Percentiles rank a stretch among this genome's conserved stretches.
These are phyloP conservation scores for Suillus weaverae DNA, from an alignment of 768 basidiomycete species.

Conservation along the genomic window DNA sequence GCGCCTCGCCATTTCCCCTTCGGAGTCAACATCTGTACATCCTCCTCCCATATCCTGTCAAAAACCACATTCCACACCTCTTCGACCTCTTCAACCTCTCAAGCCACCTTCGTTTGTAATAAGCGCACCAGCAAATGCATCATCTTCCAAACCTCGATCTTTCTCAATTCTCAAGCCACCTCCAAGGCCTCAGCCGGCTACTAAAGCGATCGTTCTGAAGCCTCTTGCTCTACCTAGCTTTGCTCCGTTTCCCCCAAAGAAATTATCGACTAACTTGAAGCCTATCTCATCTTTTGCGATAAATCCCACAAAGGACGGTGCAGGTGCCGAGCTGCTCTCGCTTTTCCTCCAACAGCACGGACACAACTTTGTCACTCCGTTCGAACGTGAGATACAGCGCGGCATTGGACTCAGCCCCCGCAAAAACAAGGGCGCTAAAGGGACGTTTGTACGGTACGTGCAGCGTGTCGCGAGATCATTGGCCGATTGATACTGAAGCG, in stretches of 20 bases:
- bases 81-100: slow-evolving; percentile 4
- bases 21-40: not conserved
- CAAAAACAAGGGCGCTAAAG: slow-evolving; percentile 46
- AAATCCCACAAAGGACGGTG: slow-evolving; percentile 50
- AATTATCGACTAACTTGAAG: slow-evolving; percentile 32
- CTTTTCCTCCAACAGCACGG: slow-evolving; percentile 52
- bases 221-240: slow-evolving; percentile 31
- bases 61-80: slow-evolving; percentile 2
- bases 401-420: slow-evolving; percentile 61
- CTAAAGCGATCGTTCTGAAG: slow-evolving; percentile 22
- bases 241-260: slow-evolving; percentile 27
- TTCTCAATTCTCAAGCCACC: slow-evolving; percentile 30
- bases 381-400: slow-evolving; percentile 42
- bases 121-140: not conserved
- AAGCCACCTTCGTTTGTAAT: slow-evolving; percentile 17
- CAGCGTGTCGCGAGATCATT: not conserved
- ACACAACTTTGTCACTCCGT: slow-evolving; percentile 34
- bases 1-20: not conserved
- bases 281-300: slow-evolving; percentile 56
- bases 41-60: not conserved
- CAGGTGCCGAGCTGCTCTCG: slow-evolving; percentile 51
- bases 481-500: not conserved
- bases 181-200: slow-evolving; percentile 16
- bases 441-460: slow-evolving; percentile 50
- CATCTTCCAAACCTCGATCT: not conserved